Evolutionary conservation across 2,329 filamentous ascomycete species (phyloP).

Genomic region (Purpureocillium lavendulum): DNA sequence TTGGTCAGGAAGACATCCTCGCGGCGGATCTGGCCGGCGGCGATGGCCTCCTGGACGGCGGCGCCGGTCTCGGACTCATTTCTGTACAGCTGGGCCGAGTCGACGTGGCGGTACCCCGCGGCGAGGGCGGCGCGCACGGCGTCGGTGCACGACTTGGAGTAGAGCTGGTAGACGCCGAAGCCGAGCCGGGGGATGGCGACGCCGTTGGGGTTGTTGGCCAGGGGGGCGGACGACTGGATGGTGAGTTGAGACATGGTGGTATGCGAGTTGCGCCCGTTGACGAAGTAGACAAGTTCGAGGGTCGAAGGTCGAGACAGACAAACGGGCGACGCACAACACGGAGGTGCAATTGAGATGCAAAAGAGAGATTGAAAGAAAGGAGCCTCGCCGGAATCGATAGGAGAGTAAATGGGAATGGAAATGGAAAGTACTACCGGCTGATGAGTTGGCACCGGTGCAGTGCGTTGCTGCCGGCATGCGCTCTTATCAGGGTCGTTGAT

Average conservation of each 20-base stretch:
- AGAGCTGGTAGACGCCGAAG: conserved; percentile 62
- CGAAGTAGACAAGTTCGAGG: too few species aligned
- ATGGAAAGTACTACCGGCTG: not conserved
- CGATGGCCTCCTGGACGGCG: conserved; percentile 47
- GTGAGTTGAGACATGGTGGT: conserved; percentile 5
- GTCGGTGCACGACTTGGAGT: conserved; percentile 41
- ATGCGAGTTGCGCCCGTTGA: not conserved
- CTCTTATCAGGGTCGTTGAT: too few species aligned
- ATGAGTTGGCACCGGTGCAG: too few species aligned
- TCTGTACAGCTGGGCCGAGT: conserved; percentile 54
- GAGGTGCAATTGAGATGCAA: too few species aligned
- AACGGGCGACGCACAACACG: too few species aligned
- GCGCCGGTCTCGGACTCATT: conserved; percentile 62
- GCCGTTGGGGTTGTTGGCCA: conserved; percentile 12
- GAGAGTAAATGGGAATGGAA: too few species aligned
- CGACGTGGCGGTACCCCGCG: conserved; percentile 54
- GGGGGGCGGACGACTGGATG: conserved; percentile 9
- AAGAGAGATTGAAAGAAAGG: too few species aligned
- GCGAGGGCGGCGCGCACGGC: conserved; percentile 51
- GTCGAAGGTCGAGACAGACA: too few species aligned
- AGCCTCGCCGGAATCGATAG: too few species aligned
- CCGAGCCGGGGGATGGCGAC: conserved; percentile 54
- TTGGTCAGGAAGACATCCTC: conserved; percentile 60
- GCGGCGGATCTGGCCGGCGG: conserved; percentile 30
- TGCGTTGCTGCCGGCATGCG: too few species aligned